phyloP scores from a whole-genome alignment of 2,329 filamentous ascomycete genomes.

The Tolypocladium endophyticum region DNA sequence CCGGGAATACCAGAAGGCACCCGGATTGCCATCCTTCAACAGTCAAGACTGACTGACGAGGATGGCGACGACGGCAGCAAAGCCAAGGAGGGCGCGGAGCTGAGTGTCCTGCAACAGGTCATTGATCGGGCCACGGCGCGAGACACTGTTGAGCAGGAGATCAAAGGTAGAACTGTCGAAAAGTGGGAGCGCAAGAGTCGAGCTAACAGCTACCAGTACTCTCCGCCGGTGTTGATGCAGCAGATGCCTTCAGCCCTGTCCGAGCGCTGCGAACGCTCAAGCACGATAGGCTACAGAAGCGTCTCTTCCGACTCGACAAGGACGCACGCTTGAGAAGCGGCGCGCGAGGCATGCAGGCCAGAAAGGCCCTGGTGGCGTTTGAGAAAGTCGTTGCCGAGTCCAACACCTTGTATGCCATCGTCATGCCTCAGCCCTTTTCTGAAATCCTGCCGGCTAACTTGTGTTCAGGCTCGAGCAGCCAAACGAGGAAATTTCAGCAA shows the following conservation, averaged over 20 bases:
- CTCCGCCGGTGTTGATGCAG: conserved; percentile 45
- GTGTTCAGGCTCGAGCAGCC: conserved; percentile 34
- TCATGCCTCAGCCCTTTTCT: no score
- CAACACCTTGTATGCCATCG: conserved; percentile 31
- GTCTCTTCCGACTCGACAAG: conserved; percentile 60
- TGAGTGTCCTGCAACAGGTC: conserved; percentile 55
- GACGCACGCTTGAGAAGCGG: conserved; percentile 67
- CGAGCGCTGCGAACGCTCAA: conserved; percentile 50
- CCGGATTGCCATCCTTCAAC: conserved; percentile 58
- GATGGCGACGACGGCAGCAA: conserved; percentile 19
- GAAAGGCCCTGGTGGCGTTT: conserved; percentile 61
- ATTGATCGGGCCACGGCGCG: conserved; percentile 48
- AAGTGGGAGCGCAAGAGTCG: no score
- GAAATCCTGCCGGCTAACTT: background rate
- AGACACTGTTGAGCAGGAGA: conserved; percentile 49
- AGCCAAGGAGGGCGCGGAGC: conserved; percentile 6
- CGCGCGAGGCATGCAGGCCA: conserved; percentile 59
- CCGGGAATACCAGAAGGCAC: conserved; percentile 61
- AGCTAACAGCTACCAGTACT: conserved; percentile 31
- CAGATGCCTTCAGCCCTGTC: conserved; percentile 47
- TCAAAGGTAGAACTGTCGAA: conserved; percentile 33
- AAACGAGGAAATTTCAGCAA: conserved; percentile 44
- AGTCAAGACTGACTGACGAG: conserved; percentile 35
- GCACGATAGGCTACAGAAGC: conserved; percentile 50
- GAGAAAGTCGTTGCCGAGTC: conserved; percentile 58